Evolutionary conservation across 106 monocot genomes (phyloP), one percentile per base, ranked within the genome.

Genomic region (Allium fistulosum): DNA sequence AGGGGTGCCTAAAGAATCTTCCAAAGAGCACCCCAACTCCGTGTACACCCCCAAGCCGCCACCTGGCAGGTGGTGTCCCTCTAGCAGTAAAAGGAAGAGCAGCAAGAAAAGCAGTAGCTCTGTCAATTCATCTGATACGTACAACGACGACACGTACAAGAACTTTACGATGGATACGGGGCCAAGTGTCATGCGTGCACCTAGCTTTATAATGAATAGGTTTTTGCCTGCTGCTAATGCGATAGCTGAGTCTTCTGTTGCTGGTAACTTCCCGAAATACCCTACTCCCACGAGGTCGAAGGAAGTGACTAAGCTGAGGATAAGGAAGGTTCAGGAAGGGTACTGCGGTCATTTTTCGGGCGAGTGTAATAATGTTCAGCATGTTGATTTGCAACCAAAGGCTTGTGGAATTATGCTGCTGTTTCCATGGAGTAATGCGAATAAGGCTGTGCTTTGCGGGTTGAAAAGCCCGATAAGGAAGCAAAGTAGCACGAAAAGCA

Each of bases 181-280:
- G 7, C 71, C 67, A 26, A 9, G 61, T 0, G 55, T 61, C 16
- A 61, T 55, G 16, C 77, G 71, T 10, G 22, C 83, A 6, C 83
- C 86, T 26, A 83, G 86, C 62, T 90, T 86, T 75, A 87, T 90
- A 72, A 86, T 90, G 86, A 75, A 80, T 27, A 77, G 90, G 48
- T 87, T 86, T 64, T 83, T 90, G 18, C 90, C 81, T 4, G 90
- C 83, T 15, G 86, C 90, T 56, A 77, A 74, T n/a, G 86, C 83
- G 4, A 53, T 90, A 26, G 90, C 85, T 59, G 55, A 61, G 28
- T 69, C 78, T n/a, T 80, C 80, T 0, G 56, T 64, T 5, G 18
- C 62, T 37, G 17, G 17, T 4, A 8, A 16, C 2, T 12, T 26
- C 27, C 52, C 79, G 7, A 82, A 72, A 67, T 58, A 62, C 52